phyloP scores from a whole-genome alignment of 2,329 filamentous ascomycete genomes.

The Pestalotiopsis sp. region DNA sequence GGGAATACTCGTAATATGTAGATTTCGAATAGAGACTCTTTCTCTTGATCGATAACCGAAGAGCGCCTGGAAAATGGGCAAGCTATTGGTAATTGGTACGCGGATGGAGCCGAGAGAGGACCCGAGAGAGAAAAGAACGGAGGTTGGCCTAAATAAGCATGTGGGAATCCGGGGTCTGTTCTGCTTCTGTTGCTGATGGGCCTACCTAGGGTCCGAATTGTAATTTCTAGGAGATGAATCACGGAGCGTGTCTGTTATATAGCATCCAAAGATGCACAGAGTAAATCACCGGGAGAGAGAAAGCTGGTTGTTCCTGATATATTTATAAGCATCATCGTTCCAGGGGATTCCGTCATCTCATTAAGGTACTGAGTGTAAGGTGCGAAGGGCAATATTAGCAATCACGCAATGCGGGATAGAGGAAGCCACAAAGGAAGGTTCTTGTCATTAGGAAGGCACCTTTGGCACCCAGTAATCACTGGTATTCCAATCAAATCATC shows the following conservation, averaged over 20 bases:
- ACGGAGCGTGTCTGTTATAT: too few species aligned
- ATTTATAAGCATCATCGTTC: constrained; percentile 13
- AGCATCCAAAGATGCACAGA: background rate
- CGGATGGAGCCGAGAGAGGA: background rate
- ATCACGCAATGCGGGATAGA: constrained; percentile 6
- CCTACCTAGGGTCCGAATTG: too few species aligned
- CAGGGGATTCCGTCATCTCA: constrained; percentile 3
- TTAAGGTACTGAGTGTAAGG: background rate
- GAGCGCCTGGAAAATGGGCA: background rate
- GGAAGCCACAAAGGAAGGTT: background rate
- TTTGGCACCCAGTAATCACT: too few species aligned
- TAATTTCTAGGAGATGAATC: too few species aligned
- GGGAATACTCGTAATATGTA: too few species aligned
- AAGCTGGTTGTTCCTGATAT: background rate
- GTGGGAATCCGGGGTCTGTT: background rate
- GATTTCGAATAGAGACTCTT: background rate
- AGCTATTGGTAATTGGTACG: constrained; percentile 1
- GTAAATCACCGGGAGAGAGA: background rate
- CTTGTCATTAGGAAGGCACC: background rate
- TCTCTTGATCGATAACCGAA: background rate
- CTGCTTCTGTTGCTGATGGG: too few species aligned
- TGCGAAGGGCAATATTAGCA: background rate
- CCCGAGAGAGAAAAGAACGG: background rate
- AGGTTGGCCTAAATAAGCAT: constrained; percentile 7
- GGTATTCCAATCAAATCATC: too few species aligned